phyloP scores from a whole-genome alignment of 139 green algal species.

The Chlorella sorokiniana region DNA sequence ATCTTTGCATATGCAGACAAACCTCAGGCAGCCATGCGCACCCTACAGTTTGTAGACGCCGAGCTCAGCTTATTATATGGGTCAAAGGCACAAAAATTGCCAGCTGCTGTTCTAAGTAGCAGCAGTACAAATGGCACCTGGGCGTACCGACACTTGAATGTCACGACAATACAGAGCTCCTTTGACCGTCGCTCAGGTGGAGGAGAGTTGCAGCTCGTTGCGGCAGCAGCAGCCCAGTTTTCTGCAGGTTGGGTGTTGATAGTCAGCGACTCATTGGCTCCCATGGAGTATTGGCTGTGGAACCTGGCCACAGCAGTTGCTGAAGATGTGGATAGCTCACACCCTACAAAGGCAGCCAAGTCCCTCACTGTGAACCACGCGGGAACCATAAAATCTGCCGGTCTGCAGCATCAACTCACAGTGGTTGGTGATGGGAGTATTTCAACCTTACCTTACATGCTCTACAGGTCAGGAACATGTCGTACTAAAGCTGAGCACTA shows the following conservation, averaged over 20 bases:
- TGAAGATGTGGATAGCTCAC: background rate
- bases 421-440: constrained; percentile 13
- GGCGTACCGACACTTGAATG: background rate
- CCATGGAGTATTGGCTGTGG: constrained; percentile 17
- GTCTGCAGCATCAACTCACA: constrained; percentile 3
- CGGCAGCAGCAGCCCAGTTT: background rate
- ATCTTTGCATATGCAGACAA: too few relatives aligned
- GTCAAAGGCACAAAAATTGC: too few relatives aligned
- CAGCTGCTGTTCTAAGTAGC: too few relatives aligned
- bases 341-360: background rate
- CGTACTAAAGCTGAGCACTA: background rate
- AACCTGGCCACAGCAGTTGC: background rate
- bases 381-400: constrained; percentile 13
- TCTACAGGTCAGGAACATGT: background rate
- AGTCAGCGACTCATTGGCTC: background rate
- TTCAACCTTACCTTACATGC: background rate
- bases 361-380: constrained; percentile 11
- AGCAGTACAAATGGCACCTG: too few relatives aligned
- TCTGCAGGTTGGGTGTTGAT: constrained; percentile 12
- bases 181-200: too few relatives aligned
- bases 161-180: too few relatives aligned
- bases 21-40: too few relatives aligned
- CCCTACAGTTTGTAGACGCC: too few relatives aligned
- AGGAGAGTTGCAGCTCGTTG: background rate
- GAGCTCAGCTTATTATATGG: too few relatives aligned